Base-by-base conservation (phyloP, 148 eudicot genomes). In the Persicaria maculosa region DNA sequence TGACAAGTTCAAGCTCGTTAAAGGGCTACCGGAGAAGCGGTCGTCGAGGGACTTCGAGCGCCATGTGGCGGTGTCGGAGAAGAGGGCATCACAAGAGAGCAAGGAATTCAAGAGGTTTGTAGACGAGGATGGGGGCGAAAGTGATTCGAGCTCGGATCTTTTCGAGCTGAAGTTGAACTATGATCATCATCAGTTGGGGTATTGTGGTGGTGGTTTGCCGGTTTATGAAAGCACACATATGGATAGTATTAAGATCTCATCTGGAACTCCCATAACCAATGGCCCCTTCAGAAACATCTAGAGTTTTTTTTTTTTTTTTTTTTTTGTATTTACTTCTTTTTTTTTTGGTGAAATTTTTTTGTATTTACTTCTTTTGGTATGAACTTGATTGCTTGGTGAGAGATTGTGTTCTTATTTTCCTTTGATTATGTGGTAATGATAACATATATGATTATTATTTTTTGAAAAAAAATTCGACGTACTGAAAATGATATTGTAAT, bases 61-160 rank as follows among this genome's bases (percentile, higher is more conserved):
- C 22, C 67, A n/a, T 11, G 78, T 76, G 44, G 16, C 16, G 16
- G 14, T 31, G 2, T 31, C 40, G 40, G 8, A 71, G 44, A 71
- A 44, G 69, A 64, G 69, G 9, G 16, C 11, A 54, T 52, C 47
- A 79, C 71, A 45, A 69, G 53, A 76, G 71, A 40, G 77, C 71
- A 45, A 69, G 53, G 78, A 72, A 40, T 58, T 76, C 45, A 78
- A 47, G 50, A 81, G 75, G 14, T 74, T 78, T 62, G 83, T 61
- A 44, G 75, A 46, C 16, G 83, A 73, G 20, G 87, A 84, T 75
- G 84, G 81, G 11, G 83, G 65, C n/a, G 87, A 81, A 6, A 84
- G 87, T 59, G 87, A 84, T 75, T 84, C 87, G 59, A 84, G 87
- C 11, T 84, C 87, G 20, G 85, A 84, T 79, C 57, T 84, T 9